Evolutionary conservation across 495 filamentous ascomycete species (phyloP), one percentile per base, ranked within the genome.

Genomic region (Aspergillus leporis): DNA sequence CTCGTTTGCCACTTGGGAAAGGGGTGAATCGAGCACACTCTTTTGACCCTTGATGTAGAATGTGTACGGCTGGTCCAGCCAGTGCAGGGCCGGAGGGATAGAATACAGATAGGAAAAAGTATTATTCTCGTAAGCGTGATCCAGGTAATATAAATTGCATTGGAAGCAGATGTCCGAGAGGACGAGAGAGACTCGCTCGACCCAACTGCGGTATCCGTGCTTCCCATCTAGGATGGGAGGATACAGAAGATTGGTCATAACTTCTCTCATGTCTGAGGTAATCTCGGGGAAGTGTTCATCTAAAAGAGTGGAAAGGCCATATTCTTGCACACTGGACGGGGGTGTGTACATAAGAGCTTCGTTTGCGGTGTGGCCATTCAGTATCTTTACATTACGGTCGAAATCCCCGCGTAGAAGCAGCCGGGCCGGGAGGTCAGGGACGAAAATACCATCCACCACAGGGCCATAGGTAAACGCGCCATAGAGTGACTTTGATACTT

Each of bases 81-180:
- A 86, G 49, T 80, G 65, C 0, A 74, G 61, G 5, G 72, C 86
- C 0, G 87, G 85, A 7, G 81, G 77, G 50, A 89, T 73, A 61
- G 74, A 79, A 68, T 90, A 90, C 16, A 79, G 63, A 64, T 90
- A 90, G 4, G 77, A 70, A 63, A 81, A 86, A 1, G 81, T 62
- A 62, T 84, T 82, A 23, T 47, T 47, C 45, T 67, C 55, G 61
- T 77, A 85, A 0, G 77, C 72, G 25, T 83, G 75, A 5, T 69
- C 65, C 9, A 80, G 67, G 57, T 86, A 82, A 31, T 80, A 64
- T 18, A 87, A 85, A 64, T 88, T 85, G 71, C 82, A 90, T 6
- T 76, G 76, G 63, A 90, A 88, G 59, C 75, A 78, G 61, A 78
- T 81, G 25, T 74, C 69, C n/a, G 59, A 67, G 52, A 71, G 60